Conservation (phyloP, 176 grass and related monocot species). For the Metroxylon sagu region DNA sequence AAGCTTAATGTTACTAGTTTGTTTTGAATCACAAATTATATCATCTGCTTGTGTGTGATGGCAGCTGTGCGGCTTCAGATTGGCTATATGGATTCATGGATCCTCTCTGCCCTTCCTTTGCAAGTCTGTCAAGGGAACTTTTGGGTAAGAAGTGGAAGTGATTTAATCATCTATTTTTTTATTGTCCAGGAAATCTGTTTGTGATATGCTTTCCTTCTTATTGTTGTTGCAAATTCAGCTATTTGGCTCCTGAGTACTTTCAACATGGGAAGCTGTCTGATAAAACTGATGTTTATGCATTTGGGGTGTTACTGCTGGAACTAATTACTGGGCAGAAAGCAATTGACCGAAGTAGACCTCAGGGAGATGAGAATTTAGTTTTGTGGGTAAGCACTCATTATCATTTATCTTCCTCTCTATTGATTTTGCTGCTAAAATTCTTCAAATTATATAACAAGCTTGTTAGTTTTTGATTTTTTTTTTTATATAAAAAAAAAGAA, state of each 20-base stretch:
- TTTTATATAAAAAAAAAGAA: too few relatives aligned
- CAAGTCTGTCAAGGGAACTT: constrained; percentile 46
- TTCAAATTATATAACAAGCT: too few relatives aligned
- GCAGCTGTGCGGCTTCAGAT: constrained; percentile 46
- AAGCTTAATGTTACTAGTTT: not conserved
- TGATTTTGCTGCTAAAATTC: not conserved
- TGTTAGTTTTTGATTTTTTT: too few relatives aligned
- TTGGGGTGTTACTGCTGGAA: constrained; percentile 44
- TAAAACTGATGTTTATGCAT: constrained; percentile 50
- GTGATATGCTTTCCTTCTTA: constrained; percentile 4
- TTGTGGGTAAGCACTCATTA: constrained; percentile 27
- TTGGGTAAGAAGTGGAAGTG: constrained; percentile 29
- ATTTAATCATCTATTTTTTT: too few relatives aligned
- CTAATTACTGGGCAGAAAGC: constrained; percentile 43
- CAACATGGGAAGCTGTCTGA: constrained; percentile 45
- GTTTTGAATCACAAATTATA: constrained; percentile 1
- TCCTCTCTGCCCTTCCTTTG: constrained; percentile 43
- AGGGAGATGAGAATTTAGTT: constrained; percentile 44
- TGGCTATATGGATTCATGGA: constrained; percentile 45
- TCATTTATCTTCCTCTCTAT: not conserved
- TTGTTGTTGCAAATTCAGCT: constrained; percentile 20
- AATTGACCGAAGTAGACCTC: constrained; percentile 32
- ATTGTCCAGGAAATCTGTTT: not conserved
- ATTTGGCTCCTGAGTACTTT: constrained; percentile 51
- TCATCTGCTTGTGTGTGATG: not conserved